Evolutionary conservation across 345 rosid genomes (phyloP).

Genomic region (Geranium brycei): DNA sequence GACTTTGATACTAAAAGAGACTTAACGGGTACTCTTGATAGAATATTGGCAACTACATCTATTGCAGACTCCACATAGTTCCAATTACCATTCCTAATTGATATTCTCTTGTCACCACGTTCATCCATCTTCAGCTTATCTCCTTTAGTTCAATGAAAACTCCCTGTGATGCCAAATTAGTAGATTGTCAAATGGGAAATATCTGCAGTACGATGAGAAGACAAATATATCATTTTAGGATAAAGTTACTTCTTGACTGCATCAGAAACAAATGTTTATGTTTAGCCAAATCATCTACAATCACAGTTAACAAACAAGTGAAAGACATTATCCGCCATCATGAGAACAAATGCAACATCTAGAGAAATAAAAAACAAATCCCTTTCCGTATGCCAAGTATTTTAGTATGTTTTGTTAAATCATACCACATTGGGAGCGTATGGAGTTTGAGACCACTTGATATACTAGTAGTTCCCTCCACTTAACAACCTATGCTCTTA

Average conservation of each 20-base stretch:
- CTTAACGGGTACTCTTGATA: conserved; percentile 15
- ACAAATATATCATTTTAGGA: neutral
- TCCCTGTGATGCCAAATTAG: too few species aligned
- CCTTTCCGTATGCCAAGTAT: too few species aligned
- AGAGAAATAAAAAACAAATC: too few species aligned
- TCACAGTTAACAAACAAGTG: neutral
- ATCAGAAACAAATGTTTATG: neutral
- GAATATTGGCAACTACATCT: conserved; percentile 11
- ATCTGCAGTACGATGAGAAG: neutral
- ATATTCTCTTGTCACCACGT: conserved; percentile 1
- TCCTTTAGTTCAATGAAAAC: too few species aligned
- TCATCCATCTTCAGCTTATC: conserved; percentile 10
- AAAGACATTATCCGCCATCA: too few species aligned
- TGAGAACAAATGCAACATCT: too few species aligned
- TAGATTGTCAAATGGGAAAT: neutral
- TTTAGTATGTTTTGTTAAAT: too few species aligned
- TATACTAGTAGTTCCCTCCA: too few species aligned
- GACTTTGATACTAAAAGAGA: conserved; percentile 4
- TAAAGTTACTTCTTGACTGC: neutral
- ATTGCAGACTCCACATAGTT: conserved; percentile 4
- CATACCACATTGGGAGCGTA: too few species aligned
- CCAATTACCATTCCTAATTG: conserved; percentile 5
- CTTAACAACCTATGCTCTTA: too few species aligned
- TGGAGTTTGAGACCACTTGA: too few species aligned
- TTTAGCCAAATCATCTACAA: neutral